phyloP scores from a whole-genome alignment of 2,329 filamentous ascomycete species.

The Hypoxylon sp. region DNA sequence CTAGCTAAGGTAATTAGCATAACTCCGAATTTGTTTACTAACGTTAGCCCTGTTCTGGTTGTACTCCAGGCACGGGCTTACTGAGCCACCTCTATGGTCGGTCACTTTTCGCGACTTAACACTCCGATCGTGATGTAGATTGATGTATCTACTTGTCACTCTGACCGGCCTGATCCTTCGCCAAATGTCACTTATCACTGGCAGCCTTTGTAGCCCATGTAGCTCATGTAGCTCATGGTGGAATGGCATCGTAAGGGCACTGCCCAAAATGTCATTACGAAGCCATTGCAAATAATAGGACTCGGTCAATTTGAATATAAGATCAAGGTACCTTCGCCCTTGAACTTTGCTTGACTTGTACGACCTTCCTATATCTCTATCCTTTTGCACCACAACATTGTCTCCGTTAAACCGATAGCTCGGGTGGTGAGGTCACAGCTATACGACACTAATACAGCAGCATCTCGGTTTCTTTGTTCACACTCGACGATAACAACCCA shows the following conservation, averaged over 20 bases:
- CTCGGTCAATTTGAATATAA: conserved; percentile 31
- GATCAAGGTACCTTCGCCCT: conserved; percentile 18
- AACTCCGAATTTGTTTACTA: conserved; percentile 41
- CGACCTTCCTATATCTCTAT: conserved; percentile 23
- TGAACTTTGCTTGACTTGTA: conserved; percentile 20
- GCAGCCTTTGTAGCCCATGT: conserved; percentile 1
- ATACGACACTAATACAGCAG: conserved; percentile 11
- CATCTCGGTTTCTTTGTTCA: conserved; percentile 21
- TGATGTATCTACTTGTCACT: conserved; percentile 46
- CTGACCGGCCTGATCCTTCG: conserved; percentile 31
- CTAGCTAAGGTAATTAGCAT: conserved; percentile 25
- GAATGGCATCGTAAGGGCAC: conserved; percentile 22
- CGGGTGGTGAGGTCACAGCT: conserved; percentile 31
- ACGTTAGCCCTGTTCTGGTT: conserved; percentile 40
- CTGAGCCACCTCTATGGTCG: conserved; percentile 43
- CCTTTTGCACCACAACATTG: conserved; percentile 14
- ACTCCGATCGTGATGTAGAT: conserved; percentile 46
- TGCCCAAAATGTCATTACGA: conserved; percentile 34
- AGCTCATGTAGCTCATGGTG: conserved; percentile 7
- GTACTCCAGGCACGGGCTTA: conserved; percentile 47
- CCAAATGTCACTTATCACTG: conserved; percentile 26
- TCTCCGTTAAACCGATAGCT: conserved; percentile 22
- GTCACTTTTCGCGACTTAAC: conserved; percentile 44
- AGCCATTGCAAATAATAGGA: conserved; percentile 6
- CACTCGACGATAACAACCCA: conserved; percentile 16